Conservation (phyloP, 306 rosid species). For the Begonia fuchsioides region DNA sequence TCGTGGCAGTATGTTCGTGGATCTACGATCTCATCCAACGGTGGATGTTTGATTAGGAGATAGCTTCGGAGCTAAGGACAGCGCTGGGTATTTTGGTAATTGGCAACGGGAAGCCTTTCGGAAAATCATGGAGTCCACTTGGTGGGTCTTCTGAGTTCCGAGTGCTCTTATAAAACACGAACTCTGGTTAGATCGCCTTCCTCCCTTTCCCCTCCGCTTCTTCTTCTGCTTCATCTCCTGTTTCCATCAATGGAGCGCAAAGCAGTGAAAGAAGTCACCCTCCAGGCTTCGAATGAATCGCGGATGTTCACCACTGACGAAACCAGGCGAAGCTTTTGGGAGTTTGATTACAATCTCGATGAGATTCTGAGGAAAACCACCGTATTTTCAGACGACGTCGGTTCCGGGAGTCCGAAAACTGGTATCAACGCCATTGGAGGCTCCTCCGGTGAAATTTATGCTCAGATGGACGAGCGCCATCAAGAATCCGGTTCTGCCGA, state of each 20-base stretch:
- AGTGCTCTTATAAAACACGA: too few relatives aligned
- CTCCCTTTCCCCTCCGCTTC: too few relatives aligned
- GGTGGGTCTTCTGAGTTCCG: too few relatives aligned
- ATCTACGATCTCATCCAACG: too few relatives aligned
- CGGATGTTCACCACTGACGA: conserved; percentile 10
- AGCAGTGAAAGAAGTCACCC: conserved; percentile 1
- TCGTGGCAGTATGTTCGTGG: too few relatives aligned
- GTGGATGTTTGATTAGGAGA: too few relatives aligned
- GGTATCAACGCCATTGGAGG: not conserved
- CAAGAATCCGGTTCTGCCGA: conserved; percentile 14
- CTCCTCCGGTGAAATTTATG: conserved; percentile 14
- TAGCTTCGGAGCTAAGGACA: too few relatives aligned
- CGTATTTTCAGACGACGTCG: not conserved
- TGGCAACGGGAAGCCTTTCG: too few relatives aligned
- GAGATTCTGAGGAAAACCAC: conserved; percentile 16
- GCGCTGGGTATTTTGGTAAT: too few relatives aligned
- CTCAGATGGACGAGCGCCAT: conserved; percentile 9
- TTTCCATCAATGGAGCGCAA: conserved; percentile 18
- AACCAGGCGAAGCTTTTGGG: conserved; percentile 32
- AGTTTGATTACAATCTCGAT: conserved; percentile 14
- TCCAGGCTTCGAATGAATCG: conserved; percentile 7
- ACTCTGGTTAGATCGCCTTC: too few relatives aligned
- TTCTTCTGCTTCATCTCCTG: too few relatives aligned
- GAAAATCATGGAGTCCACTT: too few relatives aligned
- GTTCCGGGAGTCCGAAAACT: not conserved